Evolutionary conservation across 2,329 filamentous ascomycete genomes (phyloP).

Genomic region (Ophiocordyceps polyrhachis-furcata): DNA sequence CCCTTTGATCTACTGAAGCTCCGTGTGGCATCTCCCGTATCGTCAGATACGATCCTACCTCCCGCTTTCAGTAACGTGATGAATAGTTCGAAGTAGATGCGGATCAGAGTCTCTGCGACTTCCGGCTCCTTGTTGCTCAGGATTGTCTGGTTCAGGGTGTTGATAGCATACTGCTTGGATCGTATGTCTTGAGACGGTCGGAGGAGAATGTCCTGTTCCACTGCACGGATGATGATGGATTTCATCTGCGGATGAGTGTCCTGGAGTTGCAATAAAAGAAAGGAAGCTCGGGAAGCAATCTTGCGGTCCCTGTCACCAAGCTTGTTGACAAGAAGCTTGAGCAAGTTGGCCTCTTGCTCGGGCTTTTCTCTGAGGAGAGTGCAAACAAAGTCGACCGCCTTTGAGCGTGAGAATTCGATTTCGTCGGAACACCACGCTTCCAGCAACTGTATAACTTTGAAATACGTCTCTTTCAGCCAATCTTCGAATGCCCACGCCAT

Average conservation of each 20-base stretch:
- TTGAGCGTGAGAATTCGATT: conserved; percentile 77
- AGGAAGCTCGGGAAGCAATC: conserved; percentile 83
- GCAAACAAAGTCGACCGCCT: conserved; percentile 79
- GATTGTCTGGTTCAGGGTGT: conserved; percentile 93
- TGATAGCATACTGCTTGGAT: conserved; percentile 88
- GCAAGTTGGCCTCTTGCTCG: conserved; percentile 86
- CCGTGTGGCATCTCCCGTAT: conserved; percentile 13
- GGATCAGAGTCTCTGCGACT: conserved; percentile 61
- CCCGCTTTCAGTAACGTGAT: conserved; percentile 55
- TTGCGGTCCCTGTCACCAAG: conserved; percentile 90
- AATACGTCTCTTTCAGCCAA: conserved; percentile 87
- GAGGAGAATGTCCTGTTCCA: conserved; percentile 79
- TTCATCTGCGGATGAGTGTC: conserved; percentile 90
- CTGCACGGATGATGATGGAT: conserved; percentile 59
- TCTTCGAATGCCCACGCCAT: conserved; percentile 86
- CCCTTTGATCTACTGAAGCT: conserved; percentile 2
- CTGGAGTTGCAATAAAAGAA: conserved; percentile 80
- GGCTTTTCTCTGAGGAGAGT: conserved; percentile 88
- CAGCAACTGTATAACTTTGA: conserved; percentile 77
- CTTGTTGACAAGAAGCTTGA: conserved; percentile 88
- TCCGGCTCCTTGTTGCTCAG: conserved; percentile 67
- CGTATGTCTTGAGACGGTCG: conserved; percentile 72
- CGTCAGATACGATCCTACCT: conserved; percentile 17
- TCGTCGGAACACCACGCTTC: conserved; percentile 92
- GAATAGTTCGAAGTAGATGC: conserved; percentile 87